phyloP scores from a whole-genome alignment of 208 protist genomes.

The Trypanosoma boissoni region DNA sequence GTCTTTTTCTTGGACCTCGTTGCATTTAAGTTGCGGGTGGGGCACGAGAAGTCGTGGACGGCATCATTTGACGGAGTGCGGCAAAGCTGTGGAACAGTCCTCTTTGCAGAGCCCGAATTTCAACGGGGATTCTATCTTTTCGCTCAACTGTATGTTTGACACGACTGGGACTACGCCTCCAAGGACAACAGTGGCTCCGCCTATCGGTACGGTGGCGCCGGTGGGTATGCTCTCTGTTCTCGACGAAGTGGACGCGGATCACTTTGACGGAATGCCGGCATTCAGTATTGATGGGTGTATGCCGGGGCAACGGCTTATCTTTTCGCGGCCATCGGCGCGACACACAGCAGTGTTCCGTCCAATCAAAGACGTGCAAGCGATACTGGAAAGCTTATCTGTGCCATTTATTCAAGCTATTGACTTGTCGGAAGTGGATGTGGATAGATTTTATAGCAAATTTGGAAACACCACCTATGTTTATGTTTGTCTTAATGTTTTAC shows the following conservation, averaged over 20 bases:
- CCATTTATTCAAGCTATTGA: slow-evolving; percentile 44
- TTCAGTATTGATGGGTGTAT: slow-evolving; percentile 13
- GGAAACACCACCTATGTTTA: slow-evolving; percentile 33
- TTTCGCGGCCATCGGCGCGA: slow-evolving; percentile 39
- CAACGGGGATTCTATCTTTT: no score
- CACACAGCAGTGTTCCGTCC: slow-evolving; percentile 36
- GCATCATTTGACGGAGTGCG: background rate
- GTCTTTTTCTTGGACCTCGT: slow-evolving; percentile 10
- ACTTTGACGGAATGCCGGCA: slow-evolving; percentile 22
- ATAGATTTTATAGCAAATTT: slow-evolving; percentile 15
- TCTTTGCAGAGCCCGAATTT: no score
- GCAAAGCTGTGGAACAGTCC: no score
- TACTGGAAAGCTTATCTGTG: slow-evolving; percentile 30
- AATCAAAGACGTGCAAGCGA: slow-evolving; percentile 28
- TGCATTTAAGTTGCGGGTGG: background rate
- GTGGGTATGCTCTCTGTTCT: slow-evolving; percentile 4
- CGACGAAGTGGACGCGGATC: slow-evolving; percentile 15
- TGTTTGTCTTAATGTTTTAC: slow-evolving; percentile 56
- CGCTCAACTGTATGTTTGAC: no score
- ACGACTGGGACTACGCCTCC: background rate
- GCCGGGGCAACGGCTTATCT: slow-evolving; percentile 28
- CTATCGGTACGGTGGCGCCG: no score
- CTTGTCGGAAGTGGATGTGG: slow-evolving; percentile 16
- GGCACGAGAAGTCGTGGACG: background rate
- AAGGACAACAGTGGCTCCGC: background rate